These are phyloP conservation scores for Cladosporium velox DNA, from an alignment of 2,329 filamentous ascomycete species.

Conservation along the genomic window DNA sequence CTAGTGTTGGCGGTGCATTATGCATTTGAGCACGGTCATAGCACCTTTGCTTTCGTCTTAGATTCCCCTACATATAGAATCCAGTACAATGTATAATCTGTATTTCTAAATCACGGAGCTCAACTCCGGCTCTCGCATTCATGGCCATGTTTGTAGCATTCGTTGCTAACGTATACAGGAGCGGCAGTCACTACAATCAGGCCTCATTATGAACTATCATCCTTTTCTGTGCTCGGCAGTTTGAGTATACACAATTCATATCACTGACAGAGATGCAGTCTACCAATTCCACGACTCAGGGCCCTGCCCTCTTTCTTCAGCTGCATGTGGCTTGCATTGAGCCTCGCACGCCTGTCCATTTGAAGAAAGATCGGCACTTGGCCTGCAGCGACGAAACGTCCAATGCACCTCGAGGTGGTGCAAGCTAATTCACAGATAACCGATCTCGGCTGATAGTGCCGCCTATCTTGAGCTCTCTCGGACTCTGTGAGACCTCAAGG, in stretches of 20 bases:
- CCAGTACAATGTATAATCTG: neutral
- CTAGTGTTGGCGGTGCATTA: neutral
- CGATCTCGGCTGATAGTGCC: neutral
- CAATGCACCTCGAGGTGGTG: neutral
- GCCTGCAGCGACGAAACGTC: neutral
- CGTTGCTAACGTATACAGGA: too few species aligned
- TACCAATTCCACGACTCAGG: neutral
- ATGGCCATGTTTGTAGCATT: neutral
- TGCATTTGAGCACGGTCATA: neutral
- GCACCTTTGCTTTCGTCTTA: neutral
- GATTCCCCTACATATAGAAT: neutral
- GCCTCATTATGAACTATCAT: too few species aligned
- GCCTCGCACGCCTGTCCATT: neutral
- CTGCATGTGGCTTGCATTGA: constrained; percentile 2
- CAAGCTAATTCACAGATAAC: neutral
- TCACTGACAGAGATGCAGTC: neutral
- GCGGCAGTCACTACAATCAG: too few species aligned
- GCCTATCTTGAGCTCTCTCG: neutral
- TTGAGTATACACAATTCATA: neutral
- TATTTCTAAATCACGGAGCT: neutral
- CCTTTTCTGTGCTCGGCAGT: too few species aligned
- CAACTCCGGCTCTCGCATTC: neutral
- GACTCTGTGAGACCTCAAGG: neutral
- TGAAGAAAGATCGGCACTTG: neutral
- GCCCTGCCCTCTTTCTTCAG: neutral